phyloP scores from a whole-genome alignment of 2,329 filamentous ascomycete genomes.

The Fusarium abutilonis region DNA sequence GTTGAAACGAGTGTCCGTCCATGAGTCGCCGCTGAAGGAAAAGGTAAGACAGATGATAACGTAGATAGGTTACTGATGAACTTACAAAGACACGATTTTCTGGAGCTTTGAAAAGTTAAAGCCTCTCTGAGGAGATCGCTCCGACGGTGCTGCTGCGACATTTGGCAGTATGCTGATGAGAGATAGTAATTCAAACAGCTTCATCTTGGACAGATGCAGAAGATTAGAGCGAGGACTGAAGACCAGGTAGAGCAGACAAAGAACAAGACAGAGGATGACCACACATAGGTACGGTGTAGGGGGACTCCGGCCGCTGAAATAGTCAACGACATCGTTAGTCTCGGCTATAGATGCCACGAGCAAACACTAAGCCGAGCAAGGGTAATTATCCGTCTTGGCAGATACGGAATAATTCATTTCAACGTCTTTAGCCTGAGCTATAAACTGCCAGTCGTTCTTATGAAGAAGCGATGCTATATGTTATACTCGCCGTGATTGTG shows the following conservation, averaged over 20 bases:
- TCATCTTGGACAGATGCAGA: neutral
- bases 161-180: neutral
- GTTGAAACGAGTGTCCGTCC: conserved; percentile 22
- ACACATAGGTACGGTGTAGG: neutral
- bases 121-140: neutral
- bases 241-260: neutral
- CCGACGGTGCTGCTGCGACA: neutral
- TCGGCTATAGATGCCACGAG: conserved; percentile 1
- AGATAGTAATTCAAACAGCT: neutral
- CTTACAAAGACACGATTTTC: neutral
- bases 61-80: neutral
- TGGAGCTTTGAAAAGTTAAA: neutral
- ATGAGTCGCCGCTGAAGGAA: conserved; percentile 14
- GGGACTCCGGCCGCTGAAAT: neutral
- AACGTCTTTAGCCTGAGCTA: too few relatives aligned
- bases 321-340: neutral
- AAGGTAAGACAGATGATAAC: neutral
- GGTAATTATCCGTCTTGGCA: neutral
- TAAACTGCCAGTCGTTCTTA: too few relatives aligned
- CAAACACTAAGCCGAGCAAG: neutral
- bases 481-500: too few relatives aligned
- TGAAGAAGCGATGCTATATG: too few relatives aligned
- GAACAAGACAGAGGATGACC: neutral
- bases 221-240: too few relatives aligned
- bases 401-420: too few relatives aligned